Evolutionary conservation across 805 yeast species (phyloP).

Genomic region (Wickerhamomyces canadensis): DNA sequence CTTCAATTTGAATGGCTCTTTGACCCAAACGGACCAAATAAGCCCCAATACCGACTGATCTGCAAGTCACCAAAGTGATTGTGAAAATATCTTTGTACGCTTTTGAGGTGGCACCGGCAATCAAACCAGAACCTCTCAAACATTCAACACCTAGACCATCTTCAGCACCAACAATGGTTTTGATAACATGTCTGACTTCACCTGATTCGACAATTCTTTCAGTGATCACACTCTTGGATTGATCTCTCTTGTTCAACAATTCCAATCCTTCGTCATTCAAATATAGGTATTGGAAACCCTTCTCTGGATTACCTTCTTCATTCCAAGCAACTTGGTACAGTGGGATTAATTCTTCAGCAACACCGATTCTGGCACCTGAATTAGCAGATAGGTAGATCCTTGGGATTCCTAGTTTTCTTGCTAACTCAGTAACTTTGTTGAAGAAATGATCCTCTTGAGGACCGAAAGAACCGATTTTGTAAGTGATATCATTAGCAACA

Average conservation of each 20-base stretch:
- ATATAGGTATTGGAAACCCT: slow-evolving; percentile 89
- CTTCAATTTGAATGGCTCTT: slow-evolving; percentile 97
- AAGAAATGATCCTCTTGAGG: slow-evolving; percentile 93
- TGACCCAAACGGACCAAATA: slow-evolving; percentile 97
- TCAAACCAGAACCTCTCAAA: slow-evolving; percentile 95
- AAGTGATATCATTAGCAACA: slow-evolving; percentile 96
- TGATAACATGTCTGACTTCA: slow-evolving; percentile 74
- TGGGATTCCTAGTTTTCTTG: slow-evolving; percentile 89
- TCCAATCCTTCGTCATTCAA: slow-evolving; percentile 62
- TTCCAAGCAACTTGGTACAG: slow-evolving; percentile 91
- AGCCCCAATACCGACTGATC: slow-evolving; percentile 99
- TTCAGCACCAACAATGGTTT: slow-evolving; percentile 84
- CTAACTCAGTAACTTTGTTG: slow-evolving; percentile 87
- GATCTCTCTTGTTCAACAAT: slow-evolving; percentile 52
- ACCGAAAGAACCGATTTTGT: slow-evolving; percentile 97
- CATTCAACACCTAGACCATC: slow-evolving; percentile 99
- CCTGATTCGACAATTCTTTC: slow-evolving; percentile 83
- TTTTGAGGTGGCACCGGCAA: slow-evolving; percentile 97
- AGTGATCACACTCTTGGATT: slow-evolving; percentile 58
- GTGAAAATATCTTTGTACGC: slow-evolving; percentile 98
- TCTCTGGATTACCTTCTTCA: slow-evolving; percentile 62
- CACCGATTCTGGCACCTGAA: slow-evolving; percentile 98
- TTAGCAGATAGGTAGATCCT: slow-evolving; percentile 94
- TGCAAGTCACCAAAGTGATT: slow-evolving; percentile 96
- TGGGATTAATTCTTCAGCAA: slow-evolving; percentile 94